Base-by-base conservation (phyloP, 768 basidiomycete species). In the Rhodotorula diobovata region DNA sequence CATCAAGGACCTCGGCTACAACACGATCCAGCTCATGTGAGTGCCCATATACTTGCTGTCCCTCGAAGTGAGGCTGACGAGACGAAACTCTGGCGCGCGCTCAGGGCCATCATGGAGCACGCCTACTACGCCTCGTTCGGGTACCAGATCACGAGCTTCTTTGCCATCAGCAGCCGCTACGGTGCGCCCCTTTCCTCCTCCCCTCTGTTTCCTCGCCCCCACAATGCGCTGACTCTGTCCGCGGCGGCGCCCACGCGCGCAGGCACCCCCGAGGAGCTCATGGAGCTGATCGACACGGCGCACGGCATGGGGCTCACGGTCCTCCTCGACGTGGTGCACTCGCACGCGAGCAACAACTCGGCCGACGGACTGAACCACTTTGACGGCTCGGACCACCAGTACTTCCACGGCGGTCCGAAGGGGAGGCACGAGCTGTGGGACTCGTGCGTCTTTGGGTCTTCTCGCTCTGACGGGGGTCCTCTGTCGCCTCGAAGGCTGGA, bases 391-490 rank as follows among this genome's bases (percentile, higher is more conserved):
- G 96, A 97, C 81, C 93, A 97, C 80, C 87, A 87, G 43, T 99
- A 98, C 82, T 99, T 99, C 85, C 96, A 98, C 77, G 92, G 88
- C 73, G 96, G 96, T 59, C 84, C 82, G 11, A 92, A 88, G 81
- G 96, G 96, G 14, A 85, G 87, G 28, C 96, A 99, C 78, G 92
- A 95, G 34, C 89, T 97, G 39, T 99, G 96, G 96, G 96, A 99
- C 80, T 93, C 81, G 80, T 80, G 66, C 41, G 79, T 75, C 21
- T 32, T 34, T 15, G 28, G 37, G 41, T 25, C 39, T 32, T 41
- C 28, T 30, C 41, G 25, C 25, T 57, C 30, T 21, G 18, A 4
- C 34, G 54, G 2, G 37, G 35, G 32, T 32, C n/a, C n/a, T 46
- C 21, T 35, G 34, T 43, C 41, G 41, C 41, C 41, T 54, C 30